Conservation (phyloP, 2,329 filamentous ascomycete genomes). For the Colletotrichum cereale region DNA sequence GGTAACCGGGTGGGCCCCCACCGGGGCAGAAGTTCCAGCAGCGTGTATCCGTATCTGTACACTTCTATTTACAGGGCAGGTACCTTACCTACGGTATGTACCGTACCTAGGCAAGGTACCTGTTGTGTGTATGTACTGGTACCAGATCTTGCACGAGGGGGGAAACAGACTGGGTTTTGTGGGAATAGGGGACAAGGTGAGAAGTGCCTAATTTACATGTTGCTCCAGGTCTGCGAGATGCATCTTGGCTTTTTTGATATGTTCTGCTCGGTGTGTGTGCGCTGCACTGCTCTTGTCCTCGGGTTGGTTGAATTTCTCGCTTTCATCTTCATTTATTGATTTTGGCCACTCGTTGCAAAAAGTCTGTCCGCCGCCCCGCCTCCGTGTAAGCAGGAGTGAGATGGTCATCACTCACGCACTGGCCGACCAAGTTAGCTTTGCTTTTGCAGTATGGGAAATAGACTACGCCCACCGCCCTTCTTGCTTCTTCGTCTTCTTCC, state of each 20-base stretch:
- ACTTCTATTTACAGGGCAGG: background rate
- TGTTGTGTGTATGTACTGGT: background rate
- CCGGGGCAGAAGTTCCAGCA: conserved; percentile 5
- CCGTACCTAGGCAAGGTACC: no score
- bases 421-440: conserved; percentile 26
- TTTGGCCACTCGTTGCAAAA: background rate
- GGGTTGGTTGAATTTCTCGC: background rate
- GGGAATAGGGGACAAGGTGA: background rate
- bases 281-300: background rate
- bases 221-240: background rate
- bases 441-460: conserved; percentile 28
- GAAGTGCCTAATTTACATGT: background rate
- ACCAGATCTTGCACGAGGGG: background rate
- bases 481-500: conserved; percentile 27
- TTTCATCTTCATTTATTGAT: accelerated
- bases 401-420: background rate
- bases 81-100: background rate
- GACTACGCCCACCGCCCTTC: conserved; percentile 38
- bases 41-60: background rate
- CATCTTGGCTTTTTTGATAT: background rate
- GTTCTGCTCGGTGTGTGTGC: background rate
- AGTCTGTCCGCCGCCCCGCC: background rate
- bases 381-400: conserved; percentile 10
- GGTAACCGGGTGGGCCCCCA: conserved; percentile 34
- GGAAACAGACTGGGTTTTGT: no score